Evolutionary conservation across 257 asterid genomes (phyloP), one percentile per base, ranked within the genome.

Genomic region (Coffea canephora): DNA sequence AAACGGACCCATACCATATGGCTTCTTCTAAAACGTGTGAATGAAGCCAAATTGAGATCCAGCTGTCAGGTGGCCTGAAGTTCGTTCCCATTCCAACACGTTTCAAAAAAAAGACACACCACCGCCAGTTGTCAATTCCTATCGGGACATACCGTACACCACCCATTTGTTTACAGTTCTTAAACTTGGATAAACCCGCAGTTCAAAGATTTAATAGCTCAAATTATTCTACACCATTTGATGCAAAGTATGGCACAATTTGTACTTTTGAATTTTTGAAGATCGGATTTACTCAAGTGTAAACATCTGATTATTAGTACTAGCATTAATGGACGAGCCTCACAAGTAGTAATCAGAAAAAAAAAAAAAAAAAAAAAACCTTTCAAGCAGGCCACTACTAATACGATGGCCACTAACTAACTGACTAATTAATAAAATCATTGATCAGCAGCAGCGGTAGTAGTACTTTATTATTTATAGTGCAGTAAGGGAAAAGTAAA

Each of bases 51-150:
- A 7, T 73, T 41, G 73, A 68, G 46, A 54, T 66, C 83, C 88
- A 85, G 80, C 80, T 79, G 79, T 59, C 52, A 70, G 75, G 78
- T 41, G 83, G 52, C 77, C 55, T 69, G 45, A 55, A 80, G 65
- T 66, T 66, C 71, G 14, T 62, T 80, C 79, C 81, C 73, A 41
- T 36, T 68, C 41, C 14, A 66, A 78, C 77, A 68, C 85, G 80
- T 78, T 74, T 78, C 67, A n/a, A 23, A 48, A 78, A 0, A 19
- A 79, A 54, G 76, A 43, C 81, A 46, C 16, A 19, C 75, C 74
- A 57, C 68, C 9, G 61, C 82, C 82, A 85, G 87, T 57, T 85
- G 79, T 80, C 84, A 71, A 11, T 64, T 61, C 57, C 72, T 6
- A 25, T 36, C 15, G 61, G 55, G 39, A 45, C 81, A 83, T 14